Evolutionary conservation across 2,329 filamentous ascomycete species (phyloP).

Genomic region (Cladophialophora exuberans): DNA sequence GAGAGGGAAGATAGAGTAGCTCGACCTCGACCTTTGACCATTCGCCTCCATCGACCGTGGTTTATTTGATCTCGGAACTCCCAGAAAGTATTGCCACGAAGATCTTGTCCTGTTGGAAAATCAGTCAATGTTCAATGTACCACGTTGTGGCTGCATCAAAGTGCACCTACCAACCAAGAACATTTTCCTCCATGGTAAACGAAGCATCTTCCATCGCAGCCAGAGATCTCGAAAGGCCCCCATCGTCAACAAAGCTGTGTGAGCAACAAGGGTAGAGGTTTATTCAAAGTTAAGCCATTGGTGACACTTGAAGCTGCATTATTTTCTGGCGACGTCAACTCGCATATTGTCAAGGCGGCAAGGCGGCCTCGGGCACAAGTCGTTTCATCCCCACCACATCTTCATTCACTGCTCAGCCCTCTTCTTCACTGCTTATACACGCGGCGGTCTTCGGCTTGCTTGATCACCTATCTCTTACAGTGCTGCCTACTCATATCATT

Average conservation of each 20-base stretch:
- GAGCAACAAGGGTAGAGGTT: conserved; percentile 26
- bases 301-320: conserved; percentile 4
- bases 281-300: neutral
- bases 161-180: conserved; percentile 58
- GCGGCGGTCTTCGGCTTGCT: conserved; percentile 2
- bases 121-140: conserved; percentile 6
- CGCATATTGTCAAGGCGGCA: too few species aligned
- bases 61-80: conserved; percentile 65
- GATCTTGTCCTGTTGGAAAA: conserved; percentile 56
- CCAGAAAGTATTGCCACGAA: conserved; percentile 68
- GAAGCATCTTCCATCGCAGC: conserved; percentile 65
- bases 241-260: conserved; percentile 34
- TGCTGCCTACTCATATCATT: neutral
- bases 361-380: neutral
- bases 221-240: conserved; percentile 54
- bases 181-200: conserved; percentile 64
- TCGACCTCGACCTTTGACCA: conserved; percentile 58
- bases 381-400: neutral
- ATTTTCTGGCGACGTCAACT: conserved; percentile 25
- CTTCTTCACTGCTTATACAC: neutral
- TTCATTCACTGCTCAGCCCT: neutral
- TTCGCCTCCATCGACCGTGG: conserved; percentile 58
- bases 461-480: neutral
- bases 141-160: neutral
- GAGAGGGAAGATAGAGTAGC: conserved; percentile 60